Base-by-base conservation (phyloP, 2,329 filamentous ascomycete genomes). In the Monascus ruber region DNA sequence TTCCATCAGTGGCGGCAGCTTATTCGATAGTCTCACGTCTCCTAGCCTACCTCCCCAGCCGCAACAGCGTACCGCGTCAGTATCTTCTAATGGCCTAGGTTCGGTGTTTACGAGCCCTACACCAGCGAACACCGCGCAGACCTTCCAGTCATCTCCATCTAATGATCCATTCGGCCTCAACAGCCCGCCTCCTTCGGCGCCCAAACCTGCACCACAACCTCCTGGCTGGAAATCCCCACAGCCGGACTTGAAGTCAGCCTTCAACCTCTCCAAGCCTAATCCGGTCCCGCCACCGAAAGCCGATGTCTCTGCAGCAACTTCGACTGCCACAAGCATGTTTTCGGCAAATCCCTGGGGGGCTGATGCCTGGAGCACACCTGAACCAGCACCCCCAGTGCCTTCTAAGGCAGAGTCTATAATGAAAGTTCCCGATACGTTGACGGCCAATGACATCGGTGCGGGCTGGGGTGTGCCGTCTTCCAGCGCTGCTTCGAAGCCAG, bases 91-190 rank as follows among this genome's bases (percentile, higher is more conserved):
- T 45, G 78, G 73, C 17, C 68, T 72, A 45, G 77, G 83, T 51
- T 79, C 82, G 47, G 76, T 74, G 26, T 82, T 88, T 45, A 74
- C 80, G 28, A 72, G 74, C 8, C 9, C 34, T 1, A 52, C 60
- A 52, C 48, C 61, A 39, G 45, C 68, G 24, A 66, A 72, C 56
- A 59, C 65, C 38, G 9, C 27, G 2, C n/a, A 25, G 24, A 63
- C 69, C n/a, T 58, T 67, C 4, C 56, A 65, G 9, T 56, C 62
- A 24, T 58, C 77, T 26, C 73, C 77, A 10, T 77, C 91, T 51
- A 80, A 79, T 36, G 85, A 94, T 55, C 71, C 95, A 1, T 89
- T 95, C 54, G 85, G 89, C 55, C 76, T 94, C 48, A 75, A 64
- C 24, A 65, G 75, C 0, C 59, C 73, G 33, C 50, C 73, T 37